These are phyloP conservation scores for Diaporthe sp. DNA, from an alignment of 2,329 filamentous ascomycete genomes.

Conservation along the genomic window DNA sequence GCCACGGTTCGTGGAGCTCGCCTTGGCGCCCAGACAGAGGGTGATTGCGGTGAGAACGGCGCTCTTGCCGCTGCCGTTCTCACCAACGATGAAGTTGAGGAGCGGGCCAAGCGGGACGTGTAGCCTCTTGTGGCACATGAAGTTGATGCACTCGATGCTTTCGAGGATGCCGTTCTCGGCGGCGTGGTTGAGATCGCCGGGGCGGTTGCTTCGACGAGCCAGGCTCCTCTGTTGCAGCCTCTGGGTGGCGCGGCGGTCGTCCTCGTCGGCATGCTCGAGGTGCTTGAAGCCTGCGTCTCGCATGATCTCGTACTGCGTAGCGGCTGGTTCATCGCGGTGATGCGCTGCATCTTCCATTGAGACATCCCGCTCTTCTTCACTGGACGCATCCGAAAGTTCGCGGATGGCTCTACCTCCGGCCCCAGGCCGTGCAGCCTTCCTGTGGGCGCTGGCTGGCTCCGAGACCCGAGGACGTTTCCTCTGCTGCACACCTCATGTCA, in stretches of 20 bases:
- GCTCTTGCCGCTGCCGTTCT: conserved; percentile 98
- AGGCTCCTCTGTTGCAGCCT: conserved; percentile 51
- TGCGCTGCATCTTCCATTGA: conserved; percentile 39
- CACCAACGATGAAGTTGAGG: conserved; percentile 98
- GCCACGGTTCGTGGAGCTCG: conserved; percentile 90
- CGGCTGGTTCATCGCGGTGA: conserved; percentile 49
- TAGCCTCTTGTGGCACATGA: conserved; percentile 93
- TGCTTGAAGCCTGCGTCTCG: conserved; percentile 70
- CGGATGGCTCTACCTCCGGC: conserved; percentile 39
- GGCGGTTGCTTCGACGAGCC: conserved; percentile 48
- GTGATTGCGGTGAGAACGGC: conserved; percentile 93
- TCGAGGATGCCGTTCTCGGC: conserved; percentile 90
- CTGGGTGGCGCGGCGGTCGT: conserved; percentile 74
- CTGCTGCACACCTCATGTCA: conserved; percentile 41
- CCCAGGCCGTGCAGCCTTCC: conserved; percentile 45
- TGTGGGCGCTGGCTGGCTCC: conserved; percentile 38
- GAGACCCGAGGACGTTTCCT: conserved; percentile 53
- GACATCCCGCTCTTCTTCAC: conserved; percentile 43
- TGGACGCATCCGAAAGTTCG: conserved; percentile 22
- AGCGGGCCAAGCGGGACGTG: conserved; percentile 88
- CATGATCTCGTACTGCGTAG: conserved; percentile 71
- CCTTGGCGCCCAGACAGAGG: conserved; percentile 94
- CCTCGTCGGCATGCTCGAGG: conserved; percentile 64
- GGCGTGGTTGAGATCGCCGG: conserved; percentile 72
- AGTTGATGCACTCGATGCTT: conserved; percentile 87